Evolutionary conservation across 306 rosid genomes (phyloP), one percentile per base, ranked within the genome.

Genomic region (Quercus bicolor): DNA sequence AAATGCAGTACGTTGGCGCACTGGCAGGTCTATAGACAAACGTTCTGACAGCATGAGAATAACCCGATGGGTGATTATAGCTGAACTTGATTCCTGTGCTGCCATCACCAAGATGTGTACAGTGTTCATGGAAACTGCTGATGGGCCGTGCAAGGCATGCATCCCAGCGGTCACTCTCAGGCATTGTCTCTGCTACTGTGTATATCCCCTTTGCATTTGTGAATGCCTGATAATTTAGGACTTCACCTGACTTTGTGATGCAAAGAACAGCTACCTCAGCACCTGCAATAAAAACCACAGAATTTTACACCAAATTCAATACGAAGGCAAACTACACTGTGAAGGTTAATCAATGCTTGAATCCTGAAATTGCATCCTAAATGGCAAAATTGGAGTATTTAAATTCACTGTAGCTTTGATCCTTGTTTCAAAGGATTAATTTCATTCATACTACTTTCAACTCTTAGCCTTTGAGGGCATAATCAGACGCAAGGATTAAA

Each of bases 241-340:
- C 97, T 65, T 92, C 97, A 80, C 98, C 93, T 1, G 98, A 91
- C 76, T 91, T 95, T 61, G 96, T 95, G 76, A 91, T 90, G 91
- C 98, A 95, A 68, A 95, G 90, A 75, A 92, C 98, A 73, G 97
- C 98, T 80, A 95, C 97, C 85, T 92, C 98, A 76, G 97, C 98
- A 76, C 98, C 98, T 95, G 82, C 84, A 78, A 26, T 66, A 29
- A 23, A 68, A 43, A 52, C 19, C 21, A 31, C 68, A 3, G 26
- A 24, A 6, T 53, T 37, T 64, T 5, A 24, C 7, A 26, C 5
- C 70, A 15, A 19, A 20, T 21, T 5, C 31, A 71, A 16, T 20
- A 13, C 2, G 12, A 64, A 55, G 7, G 56, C n/a, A 28, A 28
- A 20, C 54, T 10, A 29, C 43, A 65, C 80, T 24, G 71, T 64